Percentiles rank a stretch among this genome's conserved stretches.
Conservation (phyloP, 2,329 filamentous ascomycete genomes). For the Dothideomycetes sp. region DNA sequence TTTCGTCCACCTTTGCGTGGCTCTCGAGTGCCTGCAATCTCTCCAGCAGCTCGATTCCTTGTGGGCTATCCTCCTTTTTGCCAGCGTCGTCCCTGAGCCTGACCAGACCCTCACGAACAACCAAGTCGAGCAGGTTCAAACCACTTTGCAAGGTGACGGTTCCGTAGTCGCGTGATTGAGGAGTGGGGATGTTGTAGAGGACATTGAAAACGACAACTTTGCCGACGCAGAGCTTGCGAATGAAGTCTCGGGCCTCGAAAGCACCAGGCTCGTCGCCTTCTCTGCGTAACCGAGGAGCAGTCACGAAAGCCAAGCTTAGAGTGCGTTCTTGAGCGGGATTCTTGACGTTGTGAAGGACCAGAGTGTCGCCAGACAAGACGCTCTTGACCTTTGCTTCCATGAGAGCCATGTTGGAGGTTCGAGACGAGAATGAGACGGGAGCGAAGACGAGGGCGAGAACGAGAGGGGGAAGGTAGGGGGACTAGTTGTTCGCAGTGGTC, state of each 20-base stretch:
- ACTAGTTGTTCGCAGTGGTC: not conserved
- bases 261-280: slow-evolving; percentile 83
- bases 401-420: slow-evolving; percentile 25
- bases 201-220: slow-evolving; percentile 79
- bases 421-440: not conserved
- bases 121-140: slow-evolving; percentile 67
- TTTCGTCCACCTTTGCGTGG: slow-evolving; percentile 66
- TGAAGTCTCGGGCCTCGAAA: slow-evolving; percentile 89
- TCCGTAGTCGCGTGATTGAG: slow-evolving; percentile 72
- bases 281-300: slow-evolving; percentile 73
- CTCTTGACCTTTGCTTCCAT: slow-evolving; percentile 77
- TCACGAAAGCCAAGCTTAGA: slow-evolving; percentile 86
- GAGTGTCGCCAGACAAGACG: slow-evolving; percentile 85
- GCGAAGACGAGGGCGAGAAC: no score
- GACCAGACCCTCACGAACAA: slow-evolving; percentile 81
- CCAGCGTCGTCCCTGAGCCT: slow-evolving; percentile 92
- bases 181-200: slow-evolving; percentile 75
- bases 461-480: not conserved
- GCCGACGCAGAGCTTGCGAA: slow-evolving; percentile 74
- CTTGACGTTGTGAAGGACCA: slow-evolving; percentile 71
- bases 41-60: slow-evolving; percentile 61
- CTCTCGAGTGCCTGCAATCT: slow-evolving; percentile 68
- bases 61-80: slow-evolving; percentile 77
- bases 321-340: slow-evolving; percentile 76
- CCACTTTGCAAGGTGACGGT: slow-evolving; percentile 68